A percentile compares a stretch with the other conserved stretches of the same genome.
These are phyloP conservation scores for Mentha longifolia DNA, from an alignment of 257 asterid species.

Conservation along the genomic window DNA sequence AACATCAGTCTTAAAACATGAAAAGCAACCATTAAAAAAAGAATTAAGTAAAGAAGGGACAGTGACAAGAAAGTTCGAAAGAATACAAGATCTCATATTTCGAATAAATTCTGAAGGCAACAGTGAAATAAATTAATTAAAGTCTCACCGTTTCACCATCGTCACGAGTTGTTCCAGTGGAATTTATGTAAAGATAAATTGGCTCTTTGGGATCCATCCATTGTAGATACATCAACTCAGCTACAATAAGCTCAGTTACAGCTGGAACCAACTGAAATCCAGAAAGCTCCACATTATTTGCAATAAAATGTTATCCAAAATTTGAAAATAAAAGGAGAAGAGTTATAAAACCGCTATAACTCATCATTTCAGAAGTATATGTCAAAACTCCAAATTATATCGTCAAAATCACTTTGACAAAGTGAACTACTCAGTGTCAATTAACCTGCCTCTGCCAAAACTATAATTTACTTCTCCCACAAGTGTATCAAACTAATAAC, in stretches of 20 bases:
- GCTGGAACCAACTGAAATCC: slow-evolving; percentile 87
- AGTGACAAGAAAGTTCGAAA: slow-evolving; percentile 23
- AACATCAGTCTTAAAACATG: neutral
- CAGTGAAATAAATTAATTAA: slow-evolving; percentile 7
- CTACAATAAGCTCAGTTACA: slow-evolving; percentile 86
- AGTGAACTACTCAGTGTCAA: neutral
- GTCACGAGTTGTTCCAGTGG: slow-evolving; percentile 96
- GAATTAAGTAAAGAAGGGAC: neutral
- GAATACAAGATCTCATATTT: slow-evolving; percentile 10
- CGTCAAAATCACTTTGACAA: neutral
- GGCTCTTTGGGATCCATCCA: slow-evolving; percentile 91
- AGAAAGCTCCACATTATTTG: slow-evolving; percentile 8
- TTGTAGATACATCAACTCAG: slow-evolving; percentile 89
- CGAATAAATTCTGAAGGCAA: slow-evolving; percentile 17
- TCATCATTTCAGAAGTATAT: slow-evolving; percentile 8
- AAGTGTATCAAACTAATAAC: neutral
- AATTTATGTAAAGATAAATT: slow-evolving; percentile 82
- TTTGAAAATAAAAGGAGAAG: neutral
- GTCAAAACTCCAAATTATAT: slow-evolving; percentile 1
- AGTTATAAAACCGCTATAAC: slow-evolving; percentile 3
- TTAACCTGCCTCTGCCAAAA: slow-evolving; percentile 12
- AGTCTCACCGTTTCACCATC: slow-evolving; percentile 91
- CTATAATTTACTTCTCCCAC: slow-evolving; percentile 13
- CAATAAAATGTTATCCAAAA: neutral
- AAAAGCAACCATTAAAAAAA: neutral